Evolutionary conservation across 2,329 filamentous ascomycete genomes (phyloP), one percentile per base, ranked within the genome.

Genomic region (Colletotrichum siamense): DNA sequence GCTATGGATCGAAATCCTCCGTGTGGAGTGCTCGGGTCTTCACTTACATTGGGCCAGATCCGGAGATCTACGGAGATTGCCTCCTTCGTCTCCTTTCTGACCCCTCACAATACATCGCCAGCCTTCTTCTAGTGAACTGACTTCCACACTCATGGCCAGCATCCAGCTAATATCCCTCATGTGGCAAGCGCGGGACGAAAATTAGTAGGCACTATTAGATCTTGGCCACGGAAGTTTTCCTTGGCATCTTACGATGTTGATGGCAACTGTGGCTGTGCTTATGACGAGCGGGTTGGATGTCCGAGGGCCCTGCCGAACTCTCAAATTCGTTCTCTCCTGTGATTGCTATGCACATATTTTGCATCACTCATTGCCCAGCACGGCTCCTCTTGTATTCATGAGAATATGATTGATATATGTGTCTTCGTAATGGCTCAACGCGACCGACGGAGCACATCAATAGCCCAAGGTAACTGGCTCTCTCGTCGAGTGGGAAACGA

Each of bases 191-290:
- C 34, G 2, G 12, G 8, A 22, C 36, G 36, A 30, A 9, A 44
- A n/a, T 9, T 15, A n/a, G 26, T 22, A 49, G 49, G 6, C 28
- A 16, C 36, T 30, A 15, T 16, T 8, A 28, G 15, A 28, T 10
- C 57, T 70, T 76, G 74, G 70, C 74, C 12, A 2, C 59, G 18
- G n/a, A 6, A 26, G 15, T 15, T 65, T 52, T 39, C 10, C 73
- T 76, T 76, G 73, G 70, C 73, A 73, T 76, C 70, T 73, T 73
- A 73, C 73, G 73, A 76, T 73, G 34, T 65, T 52, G 39, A 55
- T 49, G 15, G 24, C 4, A 13, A 8, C 30, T 16, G 26, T 7
- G 34, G n/a, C 18, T 65, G 22, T 69, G 59, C 28, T 24, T 1
- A 22, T 32, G 28, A 62, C 30, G 26, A 34, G 16, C 30, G 1